phyloP scores from a whole-genome alignment of 2,329 filamentous ascomycete genomes.

The Pseudogymnoascus sp. region DNA sequence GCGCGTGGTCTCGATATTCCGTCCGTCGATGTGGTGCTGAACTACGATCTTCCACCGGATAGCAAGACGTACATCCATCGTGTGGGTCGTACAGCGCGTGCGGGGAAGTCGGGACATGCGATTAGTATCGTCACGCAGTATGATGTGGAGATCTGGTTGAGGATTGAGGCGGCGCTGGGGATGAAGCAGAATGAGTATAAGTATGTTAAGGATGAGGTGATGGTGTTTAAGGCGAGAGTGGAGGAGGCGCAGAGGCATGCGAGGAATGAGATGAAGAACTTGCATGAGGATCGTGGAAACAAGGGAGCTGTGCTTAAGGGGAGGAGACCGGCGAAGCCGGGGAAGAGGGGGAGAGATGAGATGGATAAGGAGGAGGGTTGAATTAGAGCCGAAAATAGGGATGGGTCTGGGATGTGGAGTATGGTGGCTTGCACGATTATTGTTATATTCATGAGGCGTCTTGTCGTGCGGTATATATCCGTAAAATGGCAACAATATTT shows the following conservation, averaged over 20 bases:
- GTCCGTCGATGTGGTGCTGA: constrained; percentile 80
- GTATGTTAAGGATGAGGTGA: constrained; percentile 72
- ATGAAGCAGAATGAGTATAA: constrained; percentile 66
- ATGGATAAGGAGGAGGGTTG: constrained; percentile 32
- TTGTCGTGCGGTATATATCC: neutral
- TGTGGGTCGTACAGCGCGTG: constrained; percentile 80
- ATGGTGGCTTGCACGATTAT: neutral
- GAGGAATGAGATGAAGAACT: constrained; percentile 70
- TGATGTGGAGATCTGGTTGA: constrained; percentile 70
- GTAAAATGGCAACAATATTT: neutral
- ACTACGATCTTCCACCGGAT: constrained; percentile 76
- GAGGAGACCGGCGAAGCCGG: constrained; percentile 43
- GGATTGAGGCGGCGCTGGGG: constrained; percentile 76
- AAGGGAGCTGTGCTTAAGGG: constrained; percentile 41
- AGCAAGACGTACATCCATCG: constrained; percentile 88
- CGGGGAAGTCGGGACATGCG: constrained; percentile 76
- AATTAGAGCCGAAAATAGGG: neutral
- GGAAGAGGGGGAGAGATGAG: constrained; percentile 45
- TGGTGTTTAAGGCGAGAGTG: constrained; percentile 70
- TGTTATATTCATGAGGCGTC: neutral
- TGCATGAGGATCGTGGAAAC: constrained; percentile 59
- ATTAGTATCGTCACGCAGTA: constrained; percentile 82
- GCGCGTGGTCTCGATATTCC: constrained; percentile 89
- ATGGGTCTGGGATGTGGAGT: neutral
- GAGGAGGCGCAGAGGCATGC: constrained; percentile 78